Base-by-base conservation (phyloP, 768 basidiomycete genomes). In the Podaxis pistillaris region DNA sequence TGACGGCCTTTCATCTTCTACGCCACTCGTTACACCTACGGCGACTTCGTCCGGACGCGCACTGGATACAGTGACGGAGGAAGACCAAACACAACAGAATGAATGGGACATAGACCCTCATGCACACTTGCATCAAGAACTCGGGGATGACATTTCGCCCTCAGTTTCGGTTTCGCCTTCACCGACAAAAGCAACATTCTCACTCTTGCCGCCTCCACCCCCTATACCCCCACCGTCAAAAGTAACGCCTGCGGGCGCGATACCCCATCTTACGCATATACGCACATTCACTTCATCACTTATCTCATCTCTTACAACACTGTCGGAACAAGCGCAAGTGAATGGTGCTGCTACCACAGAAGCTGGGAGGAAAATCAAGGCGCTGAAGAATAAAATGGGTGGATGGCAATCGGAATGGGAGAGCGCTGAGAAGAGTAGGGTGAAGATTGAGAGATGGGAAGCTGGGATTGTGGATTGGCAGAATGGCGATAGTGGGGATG, bases 311-410 rank as follows among this genome's bases (percentile, higher is more conserved):
- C 82, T 96, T 50, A 83, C 87, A 2, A 84, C 86, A 37, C 85
- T 94, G 66, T 92, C 90, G 26, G 93, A 96, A 68, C 91, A 94
- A 63, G 90, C 92, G 13, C 93, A 96, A 71, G 91, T 94, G 55
- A 93, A 93, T 68, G 86, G 88, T 9, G 94, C 90, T 1, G 89
- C 88, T 3, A 89, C 91, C 9, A 87, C 92, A 1, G 93, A 96
- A 62, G 89, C 93, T 0, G 92, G 91, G 51, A 83, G 93, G 41
- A 93, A 91, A 74, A 87, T 96, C 46, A 88, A 93, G 54, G 90
- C 90, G 13, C 75, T 94, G 64, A 92, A 91, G 77, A 93, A 94
- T 68, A 90, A 89, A 67, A 74, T 94, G 33, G 88, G 87, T 5
- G 89, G 86, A 22, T 91, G 90, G 88, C 82, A 87, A 59, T 81